These are phyloP conservation scores for Scheffersomyces parashehatae DNA, from an alignment of 1,139 yeast genomes.

Conservation along the genomic window DNA sequence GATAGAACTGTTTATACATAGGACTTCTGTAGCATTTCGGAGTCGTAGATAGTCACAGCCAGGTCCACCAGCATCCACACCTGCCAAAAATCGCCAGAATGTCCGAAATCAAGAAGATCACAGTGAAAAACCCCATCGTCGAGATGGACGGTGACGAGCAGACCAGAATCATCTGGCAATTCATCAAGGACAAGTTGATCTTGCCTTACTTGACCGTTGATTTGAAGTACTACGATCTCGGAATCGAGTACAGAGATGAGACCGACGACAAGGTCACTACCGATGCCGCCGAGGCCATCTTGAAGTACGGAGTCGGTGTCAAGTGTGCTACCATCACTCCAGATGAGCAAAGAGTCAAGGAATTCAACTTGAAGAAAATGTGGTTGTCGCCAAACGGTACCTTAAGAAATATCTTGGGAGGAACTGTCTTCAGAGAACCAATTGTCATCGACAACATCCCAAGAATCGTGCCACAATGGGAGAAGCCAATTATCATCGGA, in stretches of 20 bases:
- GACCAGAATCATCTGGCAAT: constrained; percentile 83
- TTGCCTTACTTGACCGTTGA: constrained; percentile 72
- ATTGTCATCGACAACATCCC: constrained; percentile 78
- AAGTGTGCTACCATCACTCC: constrained; percentile 89
- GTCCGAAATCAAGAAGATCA: constrained; percentile 48
- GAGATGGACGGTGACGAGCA: constrained; percentile 87
- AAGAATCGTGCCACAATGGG: constrained; percentile 76
- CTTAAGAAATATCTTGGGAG: constrained; percentile 76
- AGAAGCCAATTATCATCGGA: constrained; percentile 79
- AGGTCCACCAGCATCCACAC: too few species aligned
- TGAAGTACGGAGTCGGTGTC: constrained; percentile 76
- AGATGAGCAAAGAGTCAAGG: constrained; percentile 78
- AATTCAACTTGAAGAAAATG: constrained; percentile 74
- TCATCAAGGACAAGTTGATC: constrained; percentile 69
- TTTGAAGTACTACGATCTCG: constrained; percentile 73
- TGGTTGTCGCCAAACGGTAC: constrained; percentile 89
- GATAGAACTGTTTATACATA: too few species aligned
- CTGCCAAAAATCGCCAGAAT: too few species aligned
- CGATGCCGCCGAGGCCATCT: constrained; percentile 76
- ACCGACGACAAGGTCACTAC: constrained; percentile 72
- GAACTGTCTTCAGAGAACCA: constrained; percentile 84
- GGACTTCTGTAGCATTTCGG: too few species aligned
- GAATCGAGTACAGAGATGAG: constrained; percentile 68
- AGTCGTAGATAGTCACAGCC: too few species aligned
- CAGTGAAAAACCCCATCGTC: constrained; percentile 71